These are phyloP conservation scores for Chloridella minuta DNA, from an alignment of 352 stramenopile genomes.

Conservation along the genomic window DNA sequence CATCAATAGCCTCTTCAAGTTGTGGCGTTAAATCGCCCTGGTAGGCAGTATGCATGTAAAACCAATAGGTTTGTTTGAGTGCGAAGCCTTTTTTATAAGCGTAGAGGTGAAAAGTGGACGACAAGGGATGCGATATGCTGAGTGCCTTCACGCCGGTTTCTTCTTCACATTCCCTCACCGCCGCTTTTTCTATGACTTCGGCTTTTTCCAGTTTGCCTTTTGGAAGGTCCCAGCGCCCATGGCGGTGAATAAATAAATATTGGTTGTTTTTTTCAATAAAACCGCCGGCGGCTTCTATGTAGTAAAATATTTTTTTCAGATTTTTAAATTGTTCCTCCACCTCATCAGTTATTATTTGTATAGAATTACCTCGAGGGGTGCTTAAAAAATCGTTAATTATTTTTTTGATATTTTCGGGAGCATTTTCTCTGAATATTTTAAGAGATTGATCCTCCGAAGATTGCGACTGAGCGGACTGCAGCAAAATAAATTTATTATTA, in stretches of 20 bases:
- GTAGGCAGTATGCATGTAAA: neutral
- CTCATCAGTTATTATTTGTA: too few relatives aligned
- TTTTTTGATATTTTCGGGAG: neutral
- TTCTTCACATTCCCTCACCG: neutral
- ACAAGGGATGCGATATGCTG: neutral
- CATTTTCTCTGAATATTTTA: neutral
- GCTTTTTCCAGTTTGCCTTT: neutral
- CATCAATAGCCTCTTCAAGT: neutral
- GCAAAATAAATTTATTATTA: neutral
- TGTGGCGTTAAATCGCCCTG: neutral
- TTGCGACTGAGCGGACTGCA: neutral
- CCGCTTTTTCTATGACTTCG: neutral
- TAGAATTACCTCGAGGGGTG: too few relatives aligned
- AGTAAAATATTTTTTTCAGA: too few relatives aligned
- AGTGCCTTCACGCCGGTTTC: neutral
- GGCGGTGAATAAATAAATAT: neutral
- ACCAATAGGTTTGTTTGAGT: neutral
- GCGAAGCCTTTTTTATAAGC: neutral
- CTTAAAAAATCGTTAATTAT: neutral
- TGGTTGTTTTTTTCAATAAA: neutral
- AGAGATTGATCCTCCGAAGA: neutral
- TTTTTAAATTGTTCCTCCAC: too few relatives aligned
- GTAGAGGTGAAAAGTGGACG: neutral
- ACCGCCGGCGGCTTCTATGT: neutral
- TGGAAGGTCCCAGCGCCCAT: neutral